Evolutionary conservation across 768 basidiomycete genomes (phyloP), one percentile per base, ranked within the genome.

Genomic region (Amanita rubescens): DNA sequence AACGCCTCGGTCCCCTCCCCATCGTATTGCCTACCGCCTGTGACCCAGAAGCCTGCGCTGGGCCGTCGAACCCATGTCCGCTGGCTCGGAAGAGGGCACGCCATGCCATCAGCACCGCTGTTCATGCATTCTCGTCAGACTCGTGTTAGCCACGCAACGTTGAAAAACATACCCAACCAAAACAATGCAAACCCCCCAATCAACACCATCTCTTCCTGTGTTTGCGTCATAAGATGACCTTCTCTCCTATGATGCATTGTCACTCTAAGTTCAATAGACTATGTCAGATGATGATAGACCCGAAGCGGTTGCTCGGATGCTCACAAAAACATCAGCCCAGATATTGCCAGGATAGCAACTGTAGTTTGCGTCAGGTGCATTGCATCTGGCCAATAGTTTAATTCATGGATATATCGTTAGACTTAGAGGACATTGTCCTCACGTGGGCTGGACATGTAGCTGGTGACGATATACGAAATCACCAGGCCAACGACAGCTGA

Each of bases 181-280:
- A 87, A 79, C 54, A 90, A 68, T 10, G 82, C 87, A 53, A 90
- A 75, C 2, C 84, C 82, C 5, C 73, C 81, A 56, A 91, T 84
- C 66, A 91, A 62, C 17, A 85, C 70, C 67, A 81, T 75, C 61
- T 91, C 87, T 62, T 89, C 86, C 60, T 91, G 89, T 52, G 73
- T 74, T 59, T 80, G 81, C 42, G 84, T 81, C 60, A 91, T 65
- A 56, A 84, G 63, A 48, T 77, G 77, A 12, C 82, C 85, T 43
- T 78, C 73, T 62, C 69, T 71, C 53, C 77, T 76, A 60, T 89
- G 80, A 62, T 90, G 87, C 69, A 84, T 74, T 42, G 84, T 69
- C 42, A 87, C 75, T 60, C 88, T 90, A 30, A 8, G n/a, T n/a
- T n/a, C 27, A 8, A 30, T 4, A 30, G 8, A 30, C 27, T 8